Evolutionary conservation across 176 grass and related monocot species (phyloP), one percentile per base, ranked within the genome.

Genomic region (Microstegium vimineum): DNA sequence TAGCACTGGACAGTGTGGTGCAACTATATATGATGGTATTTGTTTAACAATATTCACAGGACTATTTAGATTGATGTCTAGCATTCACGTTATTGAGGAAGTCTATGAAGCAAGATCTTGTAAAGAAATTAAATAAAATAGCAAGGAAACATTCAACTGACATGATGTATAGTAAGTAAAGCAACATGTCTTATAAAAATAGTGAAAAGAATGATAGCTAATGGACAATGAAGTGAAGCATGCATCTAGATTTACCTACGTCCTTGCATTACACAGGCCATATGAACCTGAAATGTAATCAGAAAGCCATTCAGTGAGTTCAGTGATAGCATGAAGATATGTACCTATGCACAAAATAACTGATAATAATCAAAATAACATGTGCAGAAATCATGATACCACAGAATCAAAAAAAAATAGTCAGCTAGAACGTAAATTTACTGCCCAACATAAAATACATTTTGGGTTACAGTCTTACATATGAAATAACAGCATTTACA

Each of bases 181-280:
- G 31, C 80, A 89, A 65, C 25, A 61, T 89, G 8, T 49, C 38
- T 38, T 2, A 45, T 74, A 37, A 82, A 70, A 73, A 57, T 63
- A 2, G 18, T 26, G 12, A 69, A 27, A 36, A n/a, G 31, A 28
- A 52, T 15, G 31, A 57, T n/a, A 76, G 16, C 20, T 27, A 75
- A 72, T 41, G 13, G 11, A 64, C 11, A 67, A 73, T n/a, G 27
- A 82, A 66, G 3, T 30, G 66, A 73, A 64, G 22, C 82, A 79
- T 66, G 47, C 20, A 77, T 85, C 65, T 30, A 72, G 57, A 56
- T 61, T 91, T 91, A 98, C 95, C 95, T 89, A 75, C 74, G 87
- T 28, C 95, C 90, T 83, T 98, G 92, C 90, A 93, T 89, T 82
- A 98, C 87, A 87, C 95, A 98, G 54, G 95, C 92, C 95, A 98